These are phyloP conservation scores for Tetradesmus lagerheimii DNA, from an alignment of 139 green algal genomes.

Conservation along the genomic window DNA sequence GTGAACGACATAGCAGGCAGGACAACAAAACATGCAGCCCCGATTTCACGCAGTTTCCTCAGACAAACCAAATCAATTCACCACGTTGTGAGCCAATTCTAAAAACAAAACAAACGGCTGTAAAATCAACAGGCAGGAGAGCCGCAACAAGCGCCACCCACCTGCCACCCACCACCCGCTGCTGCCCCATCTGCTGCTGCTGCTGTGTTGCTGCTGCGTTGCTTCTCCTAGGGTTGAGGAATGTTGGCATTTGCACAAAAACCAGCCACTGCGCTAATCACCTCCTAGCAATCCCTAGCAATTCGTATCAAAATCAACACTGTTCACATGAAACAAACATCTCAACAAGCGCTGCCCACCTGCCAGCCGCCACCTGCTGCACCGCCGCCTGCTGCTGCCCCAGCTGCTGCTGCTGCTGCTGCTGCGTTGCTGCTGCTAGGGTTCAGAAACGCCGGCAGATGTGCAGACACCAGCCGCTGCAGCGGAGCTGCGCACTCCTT, in stretches of 20 bases:
- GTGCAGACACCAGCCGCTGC: slow-evolving; percentile 51
- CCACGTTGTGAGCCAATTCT: too few relatives aligned
- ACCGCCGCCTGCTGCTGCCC: neutral
- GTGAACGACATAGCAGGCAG: too few relatives aligned
- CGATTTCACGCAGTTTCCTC: too few relatives aligned
- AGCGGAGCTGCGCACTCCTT: slow-evolving; percentile 61
- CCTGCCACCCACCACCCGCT: neutral
- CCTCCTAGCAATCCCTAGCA: too few relatives aligned
- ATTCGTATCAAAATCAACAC: too few relatives aligned
- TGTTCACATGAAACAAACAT: neutral
- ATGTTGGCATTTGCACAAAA: neutral
- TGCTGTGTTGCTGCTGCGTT: neutral
- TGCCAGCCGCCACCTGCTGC: neutral
- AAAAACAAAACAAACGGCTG: too few relatives aligned
- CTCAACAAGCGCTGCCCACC: neutral
- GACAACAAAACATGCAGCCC: too few relatives aligned
- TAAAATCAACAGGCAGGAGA: neutral
- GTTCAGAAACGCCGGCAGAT: slow-evolving; percentile 45
- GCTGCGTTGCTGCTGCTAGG: slow-evolving; percentile 21
- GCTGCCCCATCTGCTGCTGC: slow-evolving; percentile 26
- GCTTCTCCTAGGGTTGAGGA: neutral
- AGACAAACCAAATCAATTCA: too few relatives aligned
- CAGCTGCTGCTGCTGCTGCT: neutral
- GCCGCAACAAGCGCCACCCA: neutral
- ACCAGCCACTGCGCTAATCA: too few relatives aligned